Conservation (phyloP, 2,329 filamentous ascomycete genomes). For the Curvularia spicifera region DNA sequence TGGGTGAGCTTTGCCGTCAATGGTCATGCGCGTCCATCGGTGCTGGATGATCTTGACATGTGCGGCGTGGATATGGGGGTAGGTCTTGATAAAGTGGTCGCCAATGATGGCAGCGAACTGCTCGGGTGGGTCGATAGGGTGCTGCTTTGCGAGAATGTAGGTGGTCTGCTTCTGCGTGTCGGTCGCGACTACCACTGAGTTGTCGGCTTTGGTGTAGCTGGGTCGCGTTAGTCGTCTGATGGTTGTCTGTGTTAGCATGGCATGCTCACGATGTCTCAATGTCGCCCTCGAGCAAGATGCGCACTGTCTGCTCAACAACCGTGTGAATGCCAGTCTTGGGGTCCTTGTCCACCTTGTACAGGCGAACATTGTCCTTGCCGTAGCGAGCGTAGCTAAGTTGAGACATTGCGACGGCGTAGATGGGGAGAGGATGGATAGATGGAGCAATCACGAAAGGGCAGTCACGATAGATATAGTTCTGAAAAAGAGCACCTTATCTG, state of each 20-base stretch:
- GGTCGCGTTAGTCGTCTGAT: conserved; percentile 18
- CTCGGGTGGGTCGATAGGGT: conserved; percentile 91
- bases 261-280: conserved; percentile 77
- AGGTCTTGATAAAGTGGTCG: conserved; percentile 85
- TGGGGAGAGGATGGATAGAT: conserved; percentile 13
- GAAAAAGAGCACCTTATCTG: conserved; percentile 36
- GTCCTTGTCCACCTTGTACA: conserved; percentile 92
- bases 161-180: conserved; percentile 95
- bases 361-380: conserved; percentile 97
- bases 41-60: conserved; percentile 84
- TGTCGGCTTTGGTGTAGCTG: conserved; percentile 92
- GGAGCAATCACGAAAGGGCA: conserved; percentile 23
- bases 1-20: conserved; percentile 89
- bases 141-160: conserved; percentile 92
- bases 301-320: conserved; percentile 93
- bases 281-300: conserved; percentile 88
- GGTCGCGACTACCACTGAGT: conserved; percentile 92
- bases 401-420: conserved; percentile 48
- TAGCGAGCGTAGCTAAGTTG: conserved; percentile 69
- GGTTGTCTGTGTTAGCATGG: neutral
- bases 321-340: conserved; percentile 77
- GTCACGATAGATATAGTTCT: conserved; percentile 39
- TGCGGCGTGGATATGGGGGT: conserved; percentile 84
- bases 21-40: conserved; percentile 86
- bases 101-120: conserved; percentile 86